Conservation (phyloP, 495 filamentous ascomycete genomes). For the Penicillium fimorum region DNA sequence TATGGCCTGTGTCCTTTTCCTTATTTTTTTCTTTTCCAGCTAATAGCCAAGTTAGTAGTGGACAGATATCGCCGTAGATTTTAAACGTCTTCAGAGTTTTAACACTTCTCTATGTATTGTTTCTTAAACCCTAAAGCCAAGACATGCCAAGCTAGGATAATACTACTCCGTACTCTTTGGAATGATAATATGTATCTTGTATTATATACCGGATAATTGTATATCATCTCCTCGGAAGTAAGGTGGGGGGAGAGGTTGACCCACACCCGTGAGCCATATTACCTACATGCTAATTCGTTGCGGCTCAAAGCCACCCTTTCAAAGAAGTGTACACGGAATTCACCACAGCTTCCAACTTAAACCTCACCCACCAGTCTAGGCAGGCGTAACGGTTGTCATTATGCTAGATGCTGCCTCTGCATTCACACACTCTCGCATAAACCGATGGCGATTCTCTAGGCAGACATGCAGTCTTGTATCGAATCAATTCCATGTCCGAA, state of each 20-base stretch:
- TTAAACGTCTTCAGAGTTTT: neutral
- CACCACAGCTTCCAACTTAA: neutral
- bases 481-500: slow-evolving; percentile 9
- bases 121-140: neutral
- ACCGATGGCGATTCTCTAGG: neutral
- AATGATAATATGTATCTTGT: neutral
- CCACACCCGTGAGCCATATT: too few species aligned
- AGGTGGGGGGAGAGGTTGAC: neutral
- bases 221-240: neutral
- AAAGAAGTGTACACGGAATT: neutral
- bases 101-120: too few species aligned
- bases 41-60: too few species aligned
- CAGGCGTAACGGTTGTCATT: neutral
- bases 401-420: neutral
- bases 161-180: neutral
- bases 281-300: neutral
- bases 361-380: neutral
- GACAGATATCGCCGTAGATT: too few species aligned
- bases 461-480: neutral
- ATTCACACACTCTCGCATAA: neutral
- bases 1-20: neutral
- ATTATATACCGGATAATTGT: neutral
- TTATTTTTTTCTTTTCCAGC: neutral
- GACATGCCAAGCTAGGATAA: neutral
- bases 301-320: neutral